Conservation (phyloP, 208 protist species). For the Phytomonas serpens region DNA sequence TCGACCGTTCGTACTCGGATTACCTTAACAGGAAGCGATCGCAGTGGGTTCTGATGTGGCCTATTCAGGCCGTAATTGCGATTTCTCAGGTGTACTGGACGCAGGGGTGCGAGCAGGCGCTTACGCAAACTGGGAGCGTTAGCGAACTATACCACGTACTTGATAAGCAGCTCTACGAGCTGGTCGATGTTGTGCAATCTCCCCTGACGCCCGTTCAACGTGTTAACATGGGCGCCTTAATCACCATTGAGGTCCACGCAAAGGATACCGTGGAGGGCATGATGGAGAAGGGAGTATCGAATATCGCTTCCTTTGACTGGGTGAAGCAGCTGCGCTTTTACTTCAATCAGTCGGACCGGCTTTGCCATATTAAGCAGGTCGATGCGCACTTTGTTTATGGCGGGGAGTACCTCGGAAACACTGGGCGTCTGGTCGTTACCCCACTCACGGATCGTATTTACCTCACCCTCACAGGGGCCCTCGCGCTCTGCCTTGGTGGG, state of each 20-base stretch:
- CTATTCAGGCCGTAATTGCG: conserved; percentile 90
- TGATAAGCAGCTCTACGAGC: conserved; percentile 77
- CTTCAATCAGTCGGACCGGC: conserved; percentile 81
- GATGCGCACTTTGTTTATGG: conserved; percentile 93
- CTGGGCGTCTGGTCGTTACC: conserved; percentile 94
- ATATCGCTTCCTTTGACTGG: conserved; percentile 93
- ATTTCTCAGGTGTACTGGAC: conserved; percentile 94
- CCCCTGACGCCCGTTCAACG: conserved; percentile 72
- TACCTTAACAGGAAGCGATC: conserved; percentile 61
- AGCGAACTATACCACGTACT: conserved; percentile 49
- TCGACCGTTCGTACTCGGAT: conserved; percentile 44
- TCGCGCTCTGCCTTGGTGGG: conserved; percentile 91
- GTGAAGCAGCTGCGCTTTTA: conserved; percentile 96
- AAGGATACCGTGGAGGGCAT: conserved; percentile 92
- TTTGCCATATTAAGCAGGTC: conserved; percentile 92
- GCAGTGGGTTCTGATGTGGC: conserved; percentile 88
- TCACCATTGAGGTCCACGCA: conserved; percentile 97
- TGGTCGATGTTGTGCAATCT: conserved; percentile 90
- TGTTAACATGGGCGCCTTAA: conserved; percentile 94
- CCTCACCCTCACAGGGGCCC: conserved; percentile 93
- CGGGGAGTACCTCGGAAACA: conserved; percentile 97
- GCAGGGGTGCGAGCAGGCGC: conserved; percentile 87
- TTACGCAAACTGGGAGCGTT: conserved; percentile 58
- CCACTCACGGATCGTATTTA: conserved; percentile 96
- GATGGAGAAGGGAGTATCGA: conserved; percentile 41